Evolutionary conservation across 345 rosid species (phyloP).

Genomic region (Pseudoturritis turrita): DNA sequence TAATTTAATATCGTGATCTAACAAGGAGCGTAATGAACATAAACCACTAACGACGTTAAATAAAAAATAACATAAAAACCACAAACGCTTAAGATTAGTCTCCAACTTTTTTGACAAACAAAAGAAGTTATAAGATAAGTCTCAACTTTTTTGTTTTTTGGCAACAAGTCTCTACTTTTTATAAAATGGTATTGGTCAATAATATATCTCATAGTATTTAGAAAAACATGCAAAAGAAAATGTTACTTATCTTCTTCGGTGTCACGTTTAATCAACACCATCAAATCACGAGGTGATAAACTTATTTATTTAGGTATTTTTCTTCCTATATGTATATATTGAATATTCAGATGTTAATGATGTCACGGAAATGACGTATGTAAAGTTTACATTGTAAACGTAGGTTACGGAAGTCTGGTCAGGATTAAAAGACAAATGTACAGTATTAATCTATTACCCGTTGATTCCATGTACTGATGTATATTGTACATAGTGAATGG

Average conservation of each 20-base stretch:
- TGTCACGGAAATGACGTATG: conserved; percentile 18
- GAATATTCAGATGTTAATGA: conserved; percentile 1
- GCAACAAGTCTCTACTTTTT: not conserved
- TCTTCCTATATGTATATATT: not conserved
- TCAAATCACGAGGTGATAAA: conserved; percentile 13
- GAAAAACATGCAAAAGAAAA: not conserved
- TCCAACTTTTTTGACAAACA: not conserved
- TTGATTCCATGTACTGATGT: not conserved
- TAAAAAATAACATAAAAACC: not conserved
- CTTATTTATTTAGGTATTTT: not conserved
- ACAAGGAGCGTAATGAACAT: conserved; percentile 13
- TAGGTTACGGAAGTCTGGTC: not conserved
- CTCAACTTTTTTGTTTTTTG: not conserved
- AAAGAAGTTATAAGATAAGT: not conserved
- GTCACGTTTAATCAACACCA: conserved; percentile 22
- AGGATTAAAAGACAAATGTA: not conserved
- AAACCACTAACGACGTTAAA: not conserved
- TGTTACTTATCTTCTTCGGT: conserved; percentile 9
- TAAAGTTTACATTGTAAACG: no score
- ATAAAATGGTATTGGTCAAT: not conserved
- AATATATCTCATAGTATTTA: not conserved
- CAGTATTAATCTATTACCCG: not conserved
- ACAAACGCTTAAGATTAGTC: not conserved
- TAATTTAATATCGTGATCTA: not conserved
- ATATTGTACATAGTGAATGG: not conserved